These are phyloP conservation scores for Aspergillus piperis DNA, from an alignment of 2,329 filamentous ascomycete genomes.

Conservation along the genomic window DNA sequence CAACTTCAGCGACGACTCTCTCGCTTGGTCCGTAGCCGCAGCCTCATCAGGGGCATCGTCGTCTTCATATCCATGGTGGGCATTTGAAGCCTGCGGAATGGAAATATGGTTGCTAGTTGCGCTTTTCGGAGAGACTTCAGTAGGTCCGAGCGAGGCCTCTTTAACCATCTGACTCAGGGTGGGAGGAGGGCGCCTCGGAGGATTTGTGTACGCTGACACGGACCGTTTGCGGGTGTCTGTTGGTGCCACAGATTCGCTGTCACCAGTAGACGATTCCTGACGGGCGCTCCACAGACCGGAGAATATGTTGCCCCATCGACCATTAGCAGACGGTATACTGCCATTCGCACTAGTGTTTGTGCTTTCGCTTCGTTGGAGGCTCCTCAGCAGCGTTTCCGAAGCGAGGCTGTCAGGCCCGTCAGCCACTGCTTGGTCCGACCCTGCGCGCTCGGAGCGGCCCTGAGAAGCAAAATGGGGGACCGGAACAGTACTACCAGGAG, in stretches of 20 bases:
- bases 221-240: conserved; percentile 32
- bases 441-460: conserved; percentile 30
- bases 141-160: conserved; percentile 28
- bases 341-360: conserved; percentile 49
- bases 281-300: conserved; percentile 58
- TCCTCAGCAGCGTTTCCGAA: conserved; percentile 58
- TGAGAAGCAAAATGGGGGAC: conserved; percentile 56
- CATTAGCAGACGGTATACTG: conserved; percentile 49
- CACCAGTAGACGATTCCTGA: conserved; percentile 51
- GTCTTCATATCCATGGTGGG: conserved; percentile 22
- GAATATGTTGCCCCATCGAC: conserved; percentile 59
- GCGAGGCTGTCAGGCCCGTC: conserved; percentile 49
- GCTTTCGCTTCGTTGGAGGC: conserved; percentile 55
- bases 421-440: conserved; percentile 24
- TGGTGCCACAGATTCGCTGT: conserved; percentile 25
- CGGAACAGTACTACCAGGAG: conserved; percentile 52
- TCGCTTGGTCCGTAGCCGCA: conserved; percentile 31
- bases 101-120: conserved; percentile 38
- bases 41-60: conserved; percentile 30
- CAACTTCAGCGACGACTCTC: conserved; percentile 53
- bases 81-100: conserved; percentile 32
- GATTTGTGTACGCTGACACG: conserved; percentile 28
- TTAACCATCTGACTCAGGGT: conserved; percentile 39
- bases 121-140: conserved; percentile 23
- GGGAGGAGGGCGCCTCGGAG: conserved; percentile 28